These are phyloP conservation scores for Blastocystis sp. DNA, from an alignment of 352 stramenopile genomes.

Conservation along the genomic window DNA sequence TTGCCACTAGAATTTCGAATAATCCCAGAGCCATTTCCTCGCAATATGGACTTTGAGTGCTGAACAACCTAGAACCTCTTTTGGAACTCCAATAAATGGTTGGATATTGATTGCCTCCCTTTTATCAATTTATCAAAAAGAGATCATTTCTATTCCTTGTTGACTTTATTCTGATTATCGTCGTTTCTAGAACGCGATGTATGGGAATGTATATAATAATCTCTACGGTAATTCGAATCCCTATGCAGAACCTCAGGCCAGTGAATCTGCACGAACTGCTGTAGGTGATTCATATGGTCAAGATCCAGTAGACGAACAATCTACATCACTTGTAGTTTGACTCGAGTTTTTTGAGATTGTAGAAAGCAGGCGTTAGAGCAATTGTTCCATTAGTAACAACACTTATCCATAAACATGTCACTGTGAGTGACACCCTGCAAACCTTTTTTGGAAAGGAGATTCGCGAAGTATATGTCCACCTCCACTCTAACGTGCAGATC, in stretches of 20 bases:
- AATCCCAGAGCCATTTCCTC: not conserved
- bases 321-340: not conserved
- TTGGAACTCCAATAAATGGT: not conserved
- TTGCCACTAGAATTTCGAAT: not conserved
- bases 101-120: not conserved
- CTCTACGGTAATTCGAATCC: not conserved
- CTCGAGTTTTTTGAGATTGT: not conserved
- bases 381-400: no score
- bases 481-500: not conserved
- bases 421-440: not conserved
- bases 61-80: not conserved
- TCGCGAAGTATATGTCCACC: not conserved
- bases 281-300: not conserved
- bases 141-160: not conserved
- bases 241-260: not conserved
- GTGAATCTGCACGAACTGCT: not conserved
- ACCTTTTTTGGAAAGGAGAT: not conserved
- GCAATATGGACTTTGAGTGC: not conserved
- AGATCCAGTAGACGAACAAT: not conserved
- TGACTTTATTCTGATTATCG: no score
- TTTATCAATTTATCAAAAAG: not conserved
- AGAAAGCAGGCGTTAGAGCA: not conserved
- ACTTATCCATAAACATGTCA: not conserved
- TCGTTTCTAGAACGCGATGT: not conserved
- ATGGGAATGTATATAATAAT: not conserved